Conservation (phyloP, 2,329 filamentous ascomycete genomes). For the Macrophomina tecta region DNA sequence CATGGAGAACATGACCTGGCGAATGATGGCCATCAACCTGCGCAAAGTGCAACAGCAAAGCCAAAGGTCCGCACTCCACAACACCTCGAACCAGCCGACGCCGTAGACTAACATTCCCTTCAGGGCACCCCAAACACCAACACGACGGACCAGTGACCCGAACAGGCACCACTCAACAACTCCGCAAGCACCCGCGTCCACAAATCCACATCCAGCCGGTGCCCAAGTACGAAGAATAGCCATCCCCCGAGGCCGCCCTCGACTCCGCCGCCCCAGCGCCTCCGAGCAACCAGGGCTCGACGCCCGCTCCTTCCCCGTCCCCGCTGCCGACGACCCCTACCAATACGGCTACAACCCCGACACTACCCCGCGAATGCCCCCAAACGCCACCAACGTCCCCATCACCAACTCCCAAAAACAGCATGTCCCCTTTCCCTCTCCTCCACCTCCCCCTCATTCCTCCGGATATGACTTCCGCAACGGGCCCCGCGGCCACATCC, state of each 20-base stretch:
- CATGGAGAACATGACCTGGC: conserved; percentile 97
- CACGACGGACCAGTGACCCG: too few relatives aligned
- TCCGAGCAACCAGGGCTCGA: neutral
- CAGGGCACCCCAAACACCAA: neutral
- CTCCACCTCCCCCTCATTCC: neutral
- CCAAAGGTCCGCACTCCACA: neutral
- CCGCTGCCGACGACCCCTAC: neutral
- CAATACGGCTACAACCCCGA: neutral
- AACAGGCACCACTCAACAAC: too few relatives aligned
- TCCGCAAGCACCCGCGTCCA: too few relatives aligned
- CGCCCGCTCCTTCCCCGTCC: neutral
- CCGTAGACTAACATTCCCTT: neutral
- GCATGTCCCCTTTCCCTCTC: too few relatives aligned
- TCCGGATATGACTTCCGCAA: neutral
- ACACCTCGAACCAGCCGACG: neutral
- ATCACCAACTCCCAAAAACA: neutral
- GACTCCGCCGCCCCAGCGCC: neutral
- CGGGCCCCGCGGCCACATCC: neutral
- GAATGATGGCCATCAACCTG: conserved; percentile 95
- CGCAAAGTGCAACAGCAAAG: conserved; percentile 36
- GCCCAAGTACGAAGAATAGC: neutral
- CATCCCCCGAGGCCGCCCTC: neutral
- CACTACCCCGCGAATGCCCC: neutral
- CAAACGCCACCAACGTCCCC: neutral
- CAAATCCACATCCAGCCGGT: neutral